These are phyloP conservation scores for Xylariaceae sp. DNA, from an alignment of 2,329 filamentous ascomycete genomes.

Conservation along the genomic window DNA sequence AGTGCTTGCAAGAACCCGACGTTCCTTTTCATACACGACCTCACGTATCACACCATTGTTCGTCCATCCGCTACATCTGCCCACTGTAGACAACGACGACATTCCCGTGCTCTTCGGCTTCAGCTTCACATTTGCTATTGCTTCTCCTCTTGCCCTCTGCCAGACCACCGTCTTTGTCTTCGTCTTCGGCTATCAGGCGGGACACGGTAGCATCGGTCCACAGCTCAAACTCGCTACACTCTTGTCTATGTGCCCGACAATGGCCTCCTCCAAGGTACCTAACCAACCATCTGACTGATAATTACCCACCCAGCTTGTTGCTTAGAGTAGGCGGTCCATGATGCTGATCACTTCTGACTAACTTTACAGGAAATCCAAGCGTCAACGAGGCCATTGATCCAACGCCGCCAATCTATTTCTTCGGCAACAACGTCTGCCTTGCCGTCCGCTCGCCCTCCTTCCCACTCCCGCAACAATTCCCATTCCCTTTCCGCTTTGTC, in stretches of 20 bases:
- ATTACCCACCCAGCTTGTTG: constrained; percentile 22
- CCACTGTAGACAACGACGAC: constrained; percentile 24
- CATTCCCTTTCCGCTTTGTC: constrained; percentile 79
- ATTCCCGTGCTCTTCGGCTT: constrained; percentile 22
- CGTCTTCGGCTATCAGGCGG: constrained; percentile 7
- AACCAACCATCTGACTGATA: constrained; percentile 28
- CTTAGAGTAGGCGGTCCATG: constrained; percentile 24
- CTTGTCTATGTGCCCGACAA: constrained; percentile 38
- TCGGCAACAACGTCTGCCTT: constrained; percentile 53
- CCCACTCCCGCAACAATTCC: constrained; percentile 65
- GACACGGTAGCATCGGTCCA: constrained; percentile 10
- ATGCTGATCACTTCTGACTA: constrained; percentile 35
- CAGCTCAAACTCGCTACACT: constrained; percentile 24
- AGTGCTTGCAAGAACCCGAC: constrained; percentile 5
- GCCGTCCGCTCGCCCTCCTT: constrained; percentile 50
- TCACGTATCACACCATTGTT: constrained; percentile 19
- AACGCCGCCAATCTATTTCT: constrained; percentile 55
- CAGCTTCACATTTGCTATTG: constrained; percentile 24
- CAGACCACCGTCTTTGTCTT: neutral
- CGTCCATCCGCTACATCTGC: constrained; percentile 22
- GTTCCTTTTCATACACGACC: constrained; percentile 15
- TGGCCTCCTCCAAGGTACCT: constrained; percentile 57
- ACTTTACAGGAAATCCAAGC: constrained; percentile 55
- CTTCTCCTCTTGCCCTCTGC: constrained; percentile 16
- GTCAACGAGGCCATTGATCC: constrained; percentile 61